phyloP scores from a whole-genome alignment of 148 eudicot species.

The Linanthus parryae region DNA sequence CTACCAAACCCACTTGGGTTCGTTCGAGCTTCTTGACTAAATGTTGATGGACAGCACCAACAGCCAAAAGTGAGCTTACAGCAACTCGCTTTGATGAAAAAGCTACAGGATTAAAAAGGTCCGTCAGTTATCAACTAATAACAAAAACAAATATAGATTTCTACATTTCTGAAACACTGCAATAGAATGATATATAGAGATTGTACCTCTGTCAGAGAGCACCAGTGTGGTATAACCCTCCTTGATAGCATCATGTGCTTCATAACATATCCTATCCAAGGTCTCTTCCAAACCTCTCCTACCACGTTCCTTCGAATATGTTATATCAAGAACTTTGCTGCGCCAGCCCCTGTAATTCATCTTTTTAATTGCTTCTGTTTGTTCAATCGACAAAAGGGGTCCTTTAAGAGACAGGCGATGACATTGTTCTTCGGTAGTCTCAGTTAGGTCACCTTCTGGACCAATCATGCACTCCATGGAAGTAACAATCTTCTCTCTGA shows the following conservation, averaged over 20 bases:
- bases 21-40: conserved; percentile 83
- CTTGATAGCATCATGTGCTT: conserved; percentile 79
- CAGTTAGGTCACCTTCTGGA: conserved; percentile 98
- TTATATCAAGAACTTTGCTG: conserved; percentile 89
- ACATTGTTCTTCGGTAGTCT: conserved; percentile 91
- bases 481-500: conserved; percentile 94
- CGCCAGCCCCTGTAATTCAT: conserved; percentile 97
- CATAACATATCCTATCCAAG: conserved; percentile 76
- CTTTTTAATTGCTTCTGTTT: conserved; percentile 92
- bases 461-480: conserved; percentile 99
- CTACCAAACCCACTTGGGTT: conserved; percentile 74
- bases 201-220: conserved; percentile 93
- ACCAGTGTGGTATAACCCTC: conserved; percentile 76
- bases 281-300: conserved; percentile 91
- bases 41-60: conserved; percentile 98
- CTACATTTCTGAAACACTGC: too few relatives aligned
- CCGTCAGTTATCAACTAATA: background rate
- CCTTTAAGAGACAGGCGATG: conserved; percentile 95
- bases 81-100: conserved; percentile 82
- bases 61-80: conserved; percentile 91
- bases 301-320: conserved; percentile 67
- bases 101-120: conserved; percentile 29
- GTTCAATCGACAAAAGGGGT: conserved; percentile 73
- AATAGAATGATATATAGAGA: background rate
- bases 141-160: too few relatives aligned